Conservation (phyloP, 345 rosid genomes). For the Sapria himalayana region DNA sequence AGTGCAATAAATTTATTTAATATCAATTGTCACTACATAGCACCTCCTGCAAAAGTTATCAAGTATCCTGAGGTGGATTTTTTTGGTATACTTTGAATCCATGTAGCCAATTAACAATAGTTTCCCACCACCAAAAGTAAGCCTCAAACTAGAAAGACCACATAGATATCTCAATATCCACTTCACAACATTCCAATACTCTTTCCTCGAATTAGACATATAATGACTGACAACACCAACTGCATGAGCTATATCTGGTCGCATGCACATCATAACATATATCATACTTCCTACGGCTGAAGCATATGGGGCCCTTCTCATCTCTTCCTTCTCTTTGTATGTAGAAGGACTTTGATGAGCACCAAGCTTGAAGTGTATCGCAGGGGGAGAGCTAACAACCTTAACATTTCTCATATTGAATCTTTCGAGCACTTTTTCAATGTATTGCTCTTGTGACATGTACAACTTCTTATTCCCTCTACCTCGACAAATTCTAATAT, state of each 20-base stretch:
- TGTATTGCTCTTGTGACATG: not conserved
- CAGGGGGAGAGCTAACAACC: slow-evolving; percentile 1
- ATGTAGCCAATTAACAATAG: not conserved
- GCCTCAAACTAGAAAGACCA: not conserved
- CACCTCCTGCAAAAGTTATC: not conserved
- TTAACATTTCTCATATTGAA: slow-evolving; percentile 3
- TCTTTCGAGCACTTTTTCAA: slow-evolving; percentile 1
- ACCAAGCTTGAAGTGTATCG: slow-evolving; percentile 1
- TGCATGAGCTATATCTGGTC: not conserved
- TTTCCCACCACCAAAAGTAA: not conserved
- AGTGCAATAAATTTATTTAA: too few relatives aligned
- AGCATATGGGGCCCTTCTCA: slow-evolving; percentile 1
- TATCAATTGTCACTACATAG: too few relatives aligned
- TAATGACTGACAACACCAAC: not conserved
- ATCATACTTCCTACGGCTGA: not conserved
- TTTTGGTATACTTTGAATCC: not conserved
- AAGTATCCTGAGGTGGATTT: slow-evolving; percentile 1
- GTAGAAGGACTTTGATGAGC: not conserved
- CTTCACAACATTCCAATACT: not conserved
- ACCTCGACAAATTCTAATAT: not conserved
- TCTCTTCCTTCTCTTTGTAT: slow-evolving; percentile 3
- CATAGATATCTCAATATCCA: slow-evolving; percentile 3
- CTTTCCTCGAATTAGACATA: slow-evolving; percentile 1
- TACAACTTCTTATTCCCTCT: not conserved
- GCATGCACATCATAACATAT: not conserved